Evolutionary conservation across 2,329 filamentous ascomycete species (phyloP).

Genomic region (Chaetoscypha palmicola): DNA sequence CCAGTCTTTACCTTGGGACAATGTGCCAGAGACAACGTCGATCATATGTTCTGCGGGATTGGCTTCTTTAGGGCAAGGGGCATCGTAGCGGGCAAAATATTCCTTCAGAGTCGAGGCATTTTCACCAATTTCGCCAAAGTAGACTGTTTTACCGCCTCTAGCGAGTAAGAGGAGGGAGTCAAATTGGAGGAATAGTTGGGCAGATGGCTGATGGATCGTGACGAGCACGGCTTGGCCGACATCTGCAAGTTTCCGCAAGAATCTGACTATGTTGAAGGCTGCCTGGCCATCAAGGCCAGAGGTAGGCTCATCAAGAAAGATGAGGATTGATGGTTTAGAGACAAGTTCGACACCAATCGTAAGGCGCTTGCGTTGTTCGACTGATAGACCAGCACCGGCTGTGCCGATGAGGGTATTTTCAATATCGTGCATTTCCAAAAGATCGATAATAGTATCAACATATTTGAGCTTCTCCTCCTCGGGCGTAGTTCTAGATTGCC

Average conservation of each 20-base stretch:
- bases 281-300: conserved; percentile 56
- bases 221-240: conserved; percentile 47
- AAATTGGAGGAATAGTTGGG: conserved; percentile 47
- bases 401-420: conserved; percentile 59
- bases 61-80: conserved; percentile 34
- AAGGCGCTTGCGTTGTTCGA: conserved; percentile 54
- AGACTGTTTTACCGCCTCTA: conserved; percentile 58
- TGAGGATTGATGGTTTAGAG: conserved; percentile 49
- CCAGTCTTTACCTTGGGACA: conserved; percentile 57
- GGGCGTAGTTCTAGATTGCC: conserved; percentile 68
- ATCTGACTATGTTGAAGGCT: conserved; percentile 55
- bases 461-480: conserved; percentile 72
- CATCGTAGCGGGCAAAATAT: conserved; percentile 52
- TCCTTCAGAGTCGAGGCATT: conserved; percentile 49
- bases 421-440: conserved; percentile 61
- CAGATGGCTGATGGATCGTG: conserved; percentile 49
- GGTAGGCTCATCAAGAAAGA: conserved; percentile 58
- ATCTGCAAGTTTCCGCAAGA: conserved; percentile 54
- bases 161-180: conserved; percentile 59
- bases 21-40: conserved; percentile 39
- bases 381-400: conserved; percentile 53
- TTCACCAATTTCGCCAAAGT: conserved; percentile 60
- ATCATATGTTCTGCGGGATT: conserved; percentile 42
- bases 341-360: conserved; percentile 56
- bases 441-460: conserved; percentile 67